Evolutionary conservation across 306 rosid genomes (phyloP).

Genomic region (Castanea crenata): DNA sequence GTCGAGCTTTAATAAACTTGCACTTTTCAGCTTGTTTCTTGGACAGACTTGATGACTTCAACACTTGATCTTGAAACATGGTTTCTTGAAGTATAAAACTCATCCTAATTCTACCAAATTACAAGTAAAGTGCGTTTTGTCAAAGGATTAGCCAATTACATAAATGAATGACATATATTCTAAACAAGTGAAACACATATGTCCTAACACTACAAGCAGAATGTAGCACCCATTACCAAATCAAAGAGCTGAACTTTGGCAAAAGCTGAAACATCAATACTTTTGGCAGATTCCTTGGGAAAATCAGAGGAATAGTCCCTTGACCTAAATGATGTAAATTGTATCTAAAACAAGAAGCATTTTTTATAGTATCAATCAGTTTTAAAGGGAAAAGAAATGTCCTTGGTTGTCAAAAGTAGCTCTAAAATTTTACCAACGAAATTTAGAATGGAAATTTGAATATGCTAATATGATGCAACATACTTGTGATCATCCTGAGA

Average conservation of each 20-base stretch:
- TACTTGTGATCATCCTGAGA: constrained; percentile 77
- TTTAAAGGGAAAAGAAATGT: neutral
- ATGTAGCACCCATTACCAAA: constrained; percentile 53
- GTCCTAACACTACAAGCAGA: neutral
- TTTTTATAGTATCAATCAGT: neutral
- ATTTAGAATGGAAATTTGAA: neutral
- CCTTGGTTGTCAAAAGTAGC: neutral
- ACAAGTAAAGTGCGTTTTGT: too few relatives aligned
- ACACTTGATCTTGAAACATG: too few relatives aligned
- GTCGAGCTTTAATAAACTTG: too few relatives aligned
- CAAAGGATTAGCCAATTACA: too few relatives aligned
- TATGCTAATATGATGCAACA: constrained; percentile 20
- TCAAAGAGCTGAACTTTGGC: constrained; percentile 67
- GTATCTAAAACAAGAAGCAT: constrained; percentile 20
- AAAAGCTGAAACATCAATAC: constrained; percentile 51
- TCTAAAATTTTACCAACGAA: neutral
- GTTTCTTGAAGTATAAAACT: too few relatives aligned
- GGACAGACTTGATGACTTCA: too few relatives aligned
- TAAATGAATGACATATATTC: too few relatives aligned
- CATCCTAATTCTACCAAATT: too few relatives aligned
- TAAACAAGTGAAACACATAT: too few relatives aligned
- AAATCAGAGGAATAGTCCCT: constrained; percentile 43
- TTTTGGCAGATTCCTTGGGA: constrained; percentile 42
- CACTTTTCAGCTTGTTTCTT: too few relatives aligned
- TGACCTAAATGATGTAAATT: constrained; percentile 44